phyloP scores from a whole-genome alignment of 768 basidiomycete genomes.

The Xanthoconium stramineum region DNA sequence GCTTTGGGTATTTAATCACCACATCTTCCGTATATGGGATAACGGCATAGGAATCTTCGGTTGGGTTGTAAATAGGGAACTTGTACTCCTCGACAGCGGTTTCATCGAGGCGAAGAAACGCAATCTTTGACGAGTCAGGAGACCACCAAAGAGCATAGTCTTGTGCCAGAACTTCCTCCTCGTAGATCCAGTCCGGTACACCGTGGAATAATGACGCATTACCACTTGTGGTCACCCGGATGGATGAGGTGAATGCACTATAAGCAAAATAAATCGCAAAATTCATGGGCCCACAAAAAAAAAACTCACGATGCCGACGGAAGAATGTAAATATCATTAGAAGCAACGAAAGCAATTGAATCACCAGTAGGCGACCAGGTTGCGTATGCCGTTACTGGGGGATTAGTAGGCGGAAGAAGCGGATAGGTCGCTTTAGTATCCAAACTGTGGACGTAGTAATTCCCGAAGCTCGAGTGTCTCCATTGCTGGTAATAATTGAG shows the following conservation, averaged over 20 bases:
- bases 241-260: constrained; percentile 42
- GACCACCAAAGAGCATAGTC: constrained; percentile 91
- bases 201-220: constrained; percentile 88
- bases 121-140: constrained; percentile 56
- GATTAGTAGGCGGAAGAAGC: constrained; percentile 62
- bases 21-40: constrained; percentile 69
- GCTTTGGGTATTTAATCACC: constrained; percentile 83
- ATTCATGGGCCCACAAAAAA: neutral
- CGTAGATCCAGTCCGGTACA: constrained; percentile 97
- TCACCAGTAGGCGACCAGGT: constrained; percentile 84
- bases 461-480: constrained; percentile 87
- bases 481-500: constrained; percentile 66
- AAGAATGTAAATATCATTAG: constrained; percentile 88
- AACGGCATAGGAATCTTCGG: constrained; percentile 61
- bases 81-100: constrained; percentile 80
- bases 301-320: constrained; percentile 58
- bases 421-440: constrained; percentile 65
- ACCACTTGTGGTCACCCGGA: constrained; percentile 80
- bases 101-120: constrained; percentile 88
- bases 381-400: constrained; percentile 74
- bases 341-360: constrained; percentile 80
- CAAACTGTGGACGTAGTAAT: constrained; percentile 90
- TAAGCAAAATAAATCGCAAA: constrained; percentile 5
- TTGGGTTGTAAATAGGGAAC: constrained; percentile 92
- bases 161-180: constrained; percentile 79